Evolutionary conservation across 2,329 filamentous ascomycete genomes (phyloP), one percentile per base, ranked within the genome.

Genomic region (Bertia moriformis): DNA sequence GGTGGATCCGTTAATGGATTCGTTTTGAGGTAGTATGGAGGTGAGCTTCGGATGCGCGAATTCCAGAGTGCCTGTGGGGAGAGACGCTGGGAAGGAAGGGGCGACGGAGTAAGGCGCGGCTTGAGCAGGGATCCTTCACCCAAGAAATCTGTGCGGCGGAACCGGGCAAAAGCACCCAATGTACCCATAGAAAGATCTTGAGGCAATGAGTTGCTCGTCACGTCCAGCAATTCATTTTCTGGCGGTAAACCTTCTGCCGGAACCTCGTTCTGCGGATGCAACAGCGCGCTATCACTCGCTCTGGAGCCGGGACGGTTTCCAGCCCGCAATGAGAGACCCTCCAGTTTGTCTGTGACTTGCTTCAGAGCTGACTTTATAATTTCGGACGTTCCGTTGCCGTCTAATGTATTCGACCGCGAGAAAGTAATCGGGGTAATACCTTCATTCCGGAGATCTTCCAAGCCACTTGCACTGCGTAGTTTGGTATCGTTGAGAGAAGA

Each of bases 301-400:
- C 10, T 10, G 7, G 32, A 35, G 17, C 17, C 32, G 10, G 32
- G 32, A 12, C 32, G 32, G 7, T 17, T 18, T 7, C 32, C 7
- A 14, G 10, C 10, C 7, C 15, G 7, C 15, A 35, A 7, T 7
- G 32, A 35, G 7, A 35, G 15, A 7, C 32, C 15, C 17, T 35
- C 32, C 12, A 35, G 15, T 15, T 35, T 35, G 32, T 35, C 17
- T 18, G 32, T 35, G 12, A 35, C 32, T 17, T 35, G 32, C 17
- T 35, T 35, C 32, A 35, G 15, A 15, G 32, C 32, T 10, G 32
- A 35, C 32, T 35, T 35, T 10, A 35, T 35, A 7, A 35, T 15
- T 18, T 35, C 32, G 7, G 32, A 35, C 10, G 32, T 35, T 10
- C 12, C 32, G 7, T 35, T 13, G 7, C 32, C 32, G 10, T 35